Percentiles rank a stretch among this genome's conserved stretches.
Evolutionary conservation across 345 rosid species (phyloP).

Genomic region (Sisymbrium altissimum): DNA sequence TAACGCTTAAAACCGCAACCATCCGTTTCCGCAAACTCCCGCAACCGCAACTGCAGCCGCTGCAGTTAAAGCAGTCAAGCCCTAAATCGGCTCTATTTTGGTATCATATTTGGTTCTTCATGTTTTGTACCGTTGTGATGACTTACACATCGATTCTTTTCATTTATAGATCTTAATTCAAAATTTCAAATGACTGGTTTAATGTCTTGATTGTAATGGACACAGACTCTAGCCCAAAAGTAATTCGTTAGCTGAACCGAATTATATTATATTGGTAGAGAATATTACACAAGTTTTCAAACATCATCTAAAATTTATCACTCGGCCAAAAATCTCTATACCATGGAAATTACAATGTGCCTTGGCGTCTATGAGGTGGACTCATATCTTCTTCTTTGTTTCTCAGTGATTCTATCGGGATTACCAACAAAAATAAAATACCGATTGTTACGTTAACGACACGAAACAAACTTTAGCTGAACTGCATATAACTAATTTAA

Average conservation of each 20-base stretch:
- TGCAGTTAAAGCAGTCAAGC: too few species aligned
- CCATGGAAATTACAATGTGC: slow-evolving; percentile 4
- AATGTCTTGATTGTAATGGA: background rate
- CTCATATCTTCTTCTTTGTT: slow-evolving; percentile 19
- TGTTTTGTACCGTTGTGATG: slow-evolving; percentile 23
- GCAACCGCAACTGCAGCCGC: too few species aligned
- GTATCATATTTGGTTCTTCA: slow-evolving; percentile 12
- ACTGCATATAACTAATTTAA: background rate
- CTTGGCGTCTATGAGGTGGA: background rate
- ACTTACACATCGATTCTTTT: slow-evolving; percentile 30
- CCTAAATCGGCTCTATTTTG: background rate
- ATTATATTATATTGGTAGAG: background rate
- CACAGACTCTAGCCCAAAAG: too few species aligned
- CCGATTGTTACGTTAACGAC: background rate
- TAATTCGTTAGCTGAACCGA: background rate
- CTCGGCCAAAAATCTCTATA: background rate
- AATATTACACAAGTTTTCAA: slow-evolving; percentile 11
- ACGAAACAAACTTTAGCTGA: background rate
- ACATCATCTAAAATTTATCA: background rate
- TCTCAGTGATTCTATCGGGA: slow-evolving; percentile 11
- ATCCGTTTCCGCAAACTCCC: too few species aligned
- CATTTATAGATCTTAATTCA: background rate
- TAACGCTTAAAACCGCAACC: too few species aligned
- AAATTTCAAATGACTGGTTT: slow-evolving; percentile 1
- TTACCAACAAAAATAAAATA: background rate